Evolutionary conservation across 177 flowering plant genomes (phyloP), one percentile per base, ranked within the genome.

Genomic region (Telopea speciosissima): DNA sequence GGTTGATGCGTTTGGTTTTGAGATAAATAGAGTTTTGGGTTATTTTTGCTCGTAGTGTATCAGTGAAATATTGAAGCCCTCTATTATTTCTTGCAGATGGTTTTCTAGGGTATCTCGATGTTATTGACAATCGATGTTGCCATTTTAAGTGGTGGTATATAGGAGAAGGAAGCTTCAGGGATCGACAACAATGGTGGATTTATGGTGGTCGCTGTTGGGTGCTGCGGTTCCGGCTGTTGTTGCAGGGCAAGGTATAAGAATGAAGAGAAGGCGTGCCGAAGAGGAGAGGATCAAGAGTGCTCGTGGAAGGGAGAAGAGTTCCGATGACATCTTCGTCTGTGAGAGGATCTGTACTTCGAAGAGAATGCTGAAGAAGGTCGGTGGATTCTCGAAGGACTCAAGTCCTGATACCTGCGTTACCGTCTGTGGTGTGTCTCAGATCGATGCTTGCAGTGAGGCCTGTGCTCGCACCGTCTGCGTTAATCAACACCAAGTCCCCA

Each of bases 341-440:
- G 97, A 92, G 86, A 83, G 97, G 77, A 93, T 90, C 19, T 92
- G 97, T 63, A 92, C 96, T 0, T 90, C 97, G 0, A 94, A 90
- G 80, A 81, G 97, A 71, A 89, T 94, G 97, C 68, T 94, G 74
- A 92, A 94, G 80, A 89, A 85, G 83, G 93, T 94, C 1, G 96
- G 95, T 0, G 81, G 88, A 24, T 89, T 92, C 80, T 92, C 99
- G 0, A 94, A 94, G 64, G 97, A 92, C 68, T 96, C 97, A 36
- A 89, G 80, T 61, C 93, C 89, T 0, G 93, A 92, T 67, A 92
- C 96, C 28, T 92, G 97, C 75, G 96, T 92, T 11, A 94, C 97
- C 24, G 97, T 92, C 4, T 92, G 97, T 63, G 99, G 99, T 17
- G 97, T 92, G 1, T 92, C 97, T 22, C 88, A 86, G 80, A 81